Evolutionary conservation across 441 rosid genomes (phyloP).

Genomic region (Eutrema salsugineum): DNA sequence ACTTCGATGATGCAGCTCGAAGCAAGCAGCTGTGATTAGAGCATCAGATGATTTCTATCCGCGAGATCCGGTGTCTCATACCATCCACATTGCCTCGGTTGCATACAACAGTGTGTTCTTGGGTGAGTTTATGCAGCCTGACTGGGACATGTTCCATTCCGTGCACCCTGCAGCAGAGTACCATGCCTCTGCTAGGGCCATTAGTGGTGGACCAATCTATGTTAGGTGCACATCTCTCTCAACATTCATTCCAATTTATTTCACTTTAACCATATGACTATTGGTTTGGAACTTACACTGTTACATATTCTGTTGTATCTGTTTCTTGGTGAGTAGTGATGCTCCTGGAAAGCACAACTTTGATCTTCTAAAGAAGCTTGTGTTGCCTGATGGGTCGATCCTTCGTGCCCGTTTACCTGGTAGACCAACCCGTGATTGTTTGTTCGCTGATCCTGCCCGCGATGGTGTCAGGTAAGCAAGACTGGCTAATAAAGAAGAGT

Average conservation of each 20-base stretch:
- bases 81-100: slow-evolving; percentile 88
- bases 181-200: slow-evolving; percentile 91
- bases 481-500: not conserved
- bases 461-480: slow-evolving; percentile 68
- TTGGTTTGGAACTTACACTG: not conserved
- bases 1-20: slow-evolving; percentile 49
- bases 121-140: slow-evolving; percentile 89
- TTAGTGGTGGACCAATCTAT: slow-evolving; percentile 87
- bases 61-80: slow-evolving; percentile 83
- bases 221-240: slow-evolving; percentile 58
- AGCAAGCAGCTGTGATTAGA: slow-evolving; percentile 84
- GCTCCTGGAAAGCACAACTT: slow-evolving; percentile 84
- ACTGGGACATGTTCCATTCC: slow-evolving; percentile 98
- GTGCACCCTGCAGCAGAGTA: slow-evolving; percentile 87
- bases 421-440: slow-evolving; percentile 79
- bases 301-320: not conserved
- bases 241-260: not conserved
- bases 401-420: slow-evolving; percentile 83
- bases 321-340: slow-evolving; percentile 48
- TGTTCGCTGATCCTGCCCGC: slow-evolving; percentile 80
- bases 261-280: not conserved
- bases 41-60: slow-evolving; percentile 97
- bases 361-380: slow-evolving; percentile 68
- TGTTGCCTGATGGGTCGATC: slow-evolving; percentile 81
- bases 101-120: slow-evolving; percentile 84